A percentile compares a stretch with the other conserved stretches of the same genome.
These are phyloP conservation scores for Brassica nigra DNA, from an alignment of 345 rosid genomes.

Conservation along the genomic window DNA sequence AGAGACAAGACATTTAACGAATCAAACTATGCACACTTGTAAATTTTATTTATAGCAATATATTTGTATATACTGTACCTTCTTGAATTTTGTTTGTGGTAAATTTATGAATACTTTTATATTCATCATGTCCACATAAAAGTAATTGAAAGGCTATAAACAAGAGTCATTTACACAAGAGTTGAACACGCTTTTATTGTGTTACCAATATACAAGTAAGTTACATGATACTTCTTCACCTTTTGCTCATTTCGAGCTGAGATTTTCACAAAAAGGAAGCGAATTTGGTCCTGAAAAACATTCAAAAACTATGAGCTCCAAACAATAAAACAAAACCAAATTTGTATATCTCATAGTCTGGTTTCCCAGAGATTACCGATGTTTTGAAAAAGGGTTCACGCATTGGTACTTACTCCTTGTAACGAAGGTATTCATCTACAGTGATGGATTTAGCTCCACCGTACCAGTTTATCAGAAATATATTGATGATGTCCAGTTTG, in stretches of 20 bases:
- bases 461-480: conserved; percentile 88
- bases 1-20: neutral
- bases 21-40: neutral
- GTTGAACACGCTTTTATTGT: neutral
- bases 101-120: neutral
- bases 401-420: conserved; percentile 55
- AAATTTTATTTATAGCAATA: neutral
- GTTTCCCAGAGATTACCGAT: conserved; percentile 26
- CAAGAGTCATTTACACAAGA: neutral
- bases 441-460: conserved; percentile 90
- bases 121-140: neutral
- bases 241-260: neutral
- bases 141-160: neutral
- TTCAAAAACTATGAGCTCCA: neutral
- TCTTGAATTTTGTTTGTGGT: neutral
- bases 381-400: conserved; percentile 3
- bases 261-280: neutral
- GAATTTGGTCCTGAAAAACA: conserved; percentile 27
- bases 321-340: neutral
- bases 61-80: neutral
- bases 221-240: conserved; percentile 5
- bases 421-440: conserved; percentile 70
- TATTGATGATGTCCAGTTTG: conserved; percentile 66
- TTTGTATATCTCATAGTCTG: neutral
- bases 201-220: neutral